These are phyloP conservation scores for Cupressus sempervirens DNA, from an alignment of 75 land plant genomes.

Conservation along the genomic window DNA sequence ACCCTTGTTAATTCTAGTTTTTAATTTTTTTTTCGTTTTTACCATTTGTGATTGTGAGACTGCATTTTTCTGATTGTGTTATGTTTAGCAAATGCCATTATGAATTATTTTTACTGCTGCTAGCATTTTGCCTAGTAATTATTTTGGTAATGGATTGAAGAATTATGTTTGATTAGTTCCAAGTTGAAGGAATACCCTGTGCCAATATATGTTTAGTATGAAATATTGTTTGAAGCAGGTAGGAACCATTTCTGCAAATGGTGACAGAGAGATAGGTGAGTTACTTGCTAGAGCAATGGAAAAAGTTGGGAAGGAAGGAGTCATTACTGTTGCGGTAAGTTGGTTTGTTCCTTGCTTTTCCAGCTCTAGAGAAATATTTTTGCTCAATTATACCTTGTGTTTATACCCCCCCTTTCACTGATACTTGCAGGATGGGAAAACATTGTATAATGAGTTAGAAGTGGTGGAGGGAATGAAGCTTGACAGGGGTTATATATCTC, in stretches of 20 bases:
- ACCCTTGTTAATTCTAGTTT: neutral
- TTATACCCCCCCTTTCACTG: neutral
- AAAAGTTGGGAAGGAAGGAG: slow-evolving; percentile 94
- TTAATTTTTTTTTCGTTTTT: neutral
- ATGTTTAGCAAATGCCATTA: neutral
- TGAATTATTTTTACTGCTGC: neutral
- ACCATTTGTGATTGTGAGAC: neutral
- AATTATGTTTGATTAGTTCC: neutral
- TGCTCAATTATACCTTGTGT: neutral
- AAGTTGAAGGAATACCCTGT: neutral
- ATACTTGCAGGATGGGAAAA: slow-evolving; percentile 75
- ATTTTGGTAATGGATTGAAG: neutral
- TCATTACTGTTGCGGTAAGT: slow-evolving; percentile 78
- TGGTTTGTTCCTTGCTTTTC: neutral
- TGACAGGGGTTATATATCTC: slow-evolving; percentile 84
- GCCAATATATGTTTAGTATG: neutral
- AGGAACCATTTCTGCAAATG: slow-evolving; percentile 67
- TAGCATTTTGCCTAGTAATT: neutral
- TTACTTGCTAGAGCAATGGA: slow-evolving; percentile 88
- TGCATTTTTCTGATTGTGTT: neutral
- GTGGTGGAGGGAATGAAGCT: slow-evolving; percentile 93
- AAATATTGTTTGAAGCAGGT: slow-evolving; percentile 45
- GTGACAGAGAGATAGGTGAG: slow-evolving; percentile 79
- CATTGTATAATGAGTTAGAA: slow-evolving; percentile 74
- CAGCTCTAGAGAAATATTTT: neutral